A percentile compares a stretch with the other conserved stretches of the same genome.
Conservation (phyloP, 2,329 filamentous ascomycete genomes). For the Trichoderma breve region DNA sequence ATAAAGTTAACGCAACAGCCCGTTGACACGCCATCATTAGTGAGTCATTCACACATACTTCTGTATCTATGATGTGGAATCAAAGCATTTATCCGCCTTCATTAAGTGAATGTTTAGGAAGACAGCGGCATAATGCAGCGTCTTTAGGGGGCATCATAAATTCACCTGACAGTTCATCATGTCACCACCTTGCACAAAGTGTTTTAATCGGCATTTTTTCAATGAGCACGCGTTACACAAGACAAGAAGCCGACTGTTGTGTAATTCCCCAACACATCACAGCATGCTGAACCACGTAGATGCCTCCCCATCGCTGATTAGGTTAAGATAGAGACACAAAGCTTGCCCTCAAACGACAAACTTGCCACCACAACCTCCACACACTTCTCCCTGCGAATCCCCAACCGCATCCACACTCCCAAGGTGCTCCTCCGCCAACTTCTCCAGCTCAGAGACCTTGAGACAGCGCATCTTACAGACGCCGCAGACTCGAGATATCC, state of each 20-base stretch:
- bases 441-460: conserved; percentile 41
- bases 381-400: conserved; percentile 35
- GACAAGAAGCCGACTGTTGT: neutral
- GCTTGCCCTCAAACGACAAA: conserved; percentile 33
- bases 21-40: neutral
- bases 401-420: conserved; percentile 29
- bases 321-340: neutral
- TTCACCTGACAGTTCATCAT: neutral
- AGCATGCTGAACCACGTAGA: neutral
- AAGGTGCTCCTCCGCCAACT: conserved; percentile 33
- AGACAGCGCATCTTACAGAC: conserved; percentile 55
- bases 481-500: conserved; percentile 52
- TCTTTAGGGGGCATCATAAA: neutral
- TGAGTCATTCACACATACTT: neutral
- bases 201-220: neutral
- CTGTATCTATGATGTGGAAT: neutral
- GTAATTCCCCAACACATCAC: neutral
- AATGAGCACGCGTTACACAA: neutral
- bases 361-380: conserved; percentile 43
- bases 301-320: neutral
- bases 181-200: neutral
- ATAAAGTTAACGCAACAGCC: neutral
- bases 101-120: neutral
- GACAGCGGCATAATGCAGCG: neutral
- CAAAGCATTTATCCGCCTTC: neutral